Conservation (phyloP, 306 rosid species). For the Carpinus fangiana region DNA sequence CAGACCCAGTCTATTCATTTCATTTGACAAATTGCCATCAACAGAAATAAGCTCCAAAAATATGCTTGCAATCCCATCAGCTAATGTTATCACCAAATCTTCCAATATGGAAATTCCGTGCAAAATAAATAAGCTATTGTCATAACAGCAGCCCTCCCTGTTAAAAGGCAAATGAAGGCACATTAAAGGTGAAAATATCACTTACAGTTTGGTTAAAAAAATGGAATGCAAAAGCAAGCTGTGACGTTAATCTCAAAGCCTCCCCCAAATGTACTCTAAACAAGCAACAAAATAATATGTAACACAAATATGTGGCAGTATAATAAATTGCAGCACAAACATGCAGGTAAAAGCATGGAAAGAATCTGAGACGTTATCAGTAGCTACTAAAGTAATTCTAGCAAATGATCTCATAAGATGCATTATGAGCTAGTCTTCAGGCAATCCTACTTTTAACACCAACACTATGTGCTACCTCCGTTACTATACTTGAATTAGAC, state of each 20-base stretch:
- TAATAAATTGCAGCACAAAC: neutral
- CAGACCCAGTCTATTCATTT: slow-evolving; percentile 55
- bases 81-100: slow-evolving; percentile 80
- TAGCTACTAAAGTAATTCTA: neutral
- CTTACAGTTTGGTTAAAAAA: neutral
- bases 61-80: slow-evolving; percentile 80
- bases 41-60: slow-evolving; percentile 90
- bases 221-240: slow-evolving; percentile 3
- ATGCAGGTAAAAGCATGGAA: neutral
- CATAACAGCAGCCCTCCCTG: slow-evolving; percentile 70
- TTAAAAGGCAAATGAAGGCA: slow-evolving; percentile 23
- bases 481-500: neutral
- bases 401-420: neutral
- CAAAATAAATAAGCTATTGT: slow-evolving; percentile 49
- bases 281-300: neutral
- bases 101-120: slow-evolving; percentile 86
- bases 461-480: neutral
- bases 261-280: slow-evolving; percentile 22
- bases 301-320: neutral
- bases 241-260: neutral
- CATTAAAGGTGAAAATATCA: slow-evolving; percentile 26
- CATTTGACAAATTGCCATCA: slow-evolving; percentile 71
- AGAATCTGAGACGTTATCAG: neutral
- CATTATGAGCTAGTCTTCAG: neutral
- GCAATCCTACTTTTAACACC: neutral